Percentiles rank a stretch among this genome's conserved stretches.
phyloP scores from a whole-genome alignment of 2,329 filamentous ascomycete genomes.

The Trichoderma sp. region DNA sequence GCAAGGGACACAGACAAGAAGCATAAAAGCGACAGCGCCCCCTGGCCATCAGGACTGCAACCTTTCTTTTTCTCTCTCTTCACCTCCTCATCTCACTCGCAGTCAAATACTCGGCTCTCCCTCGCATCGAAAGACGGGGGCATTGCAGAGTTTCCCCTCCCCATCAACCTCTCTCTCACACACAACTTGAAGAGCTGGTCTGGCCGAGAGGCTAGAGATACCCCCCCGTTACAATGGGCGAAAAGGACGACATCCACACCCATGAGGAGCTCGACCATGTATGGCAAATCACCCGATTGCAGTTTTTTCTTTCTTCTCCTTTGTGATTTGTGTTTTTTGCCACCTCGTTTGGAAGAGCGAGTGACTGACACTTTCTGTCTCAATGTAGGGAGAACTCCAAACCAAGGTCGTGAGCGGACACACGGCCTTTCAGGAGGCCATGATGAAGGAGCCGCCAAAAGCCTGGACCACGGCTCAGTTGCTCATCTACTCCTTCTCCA shows the following conservation, averaged over 20 bases:
- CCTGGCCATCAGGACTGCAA: neutral
- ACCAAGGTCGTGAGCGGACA: conserved; percentile 23
- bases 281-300: neutral
- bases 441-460: conserved; percentile 51
- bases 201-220: conserved; percentile 4
- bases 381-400: conserved; percentile 10
- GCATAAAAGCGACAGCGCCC: conserved; percentile 7
- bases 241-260: conserved; percentile 3
- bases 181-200: neutral
- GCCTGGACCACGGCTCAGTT: conserved; percentile 40
- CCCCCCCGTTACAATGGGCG: conserved; percentile 4
- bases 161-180: neutral
- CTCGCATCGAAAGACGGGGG: neutral
- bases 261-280: conserved; percentile 16
- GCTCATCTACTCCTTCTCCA: conserved; percentile 44
- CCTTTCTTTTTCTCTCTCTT: neutral
- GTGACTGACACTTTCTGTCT: neutral
- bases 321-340: neutral
- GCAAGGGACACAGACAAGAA: neutral
- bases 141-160: neutral
- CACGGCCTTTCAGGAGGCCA: conserved; percentile 48
- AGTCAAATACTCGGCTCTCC: neutral
- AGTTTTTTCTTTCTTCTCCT: neutral
- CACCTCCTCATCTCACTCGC: neutral
- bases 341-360: neutral